Conservation (phyloP, 139 green algal genomes). For the Chlamydomonas urium region DNA sequence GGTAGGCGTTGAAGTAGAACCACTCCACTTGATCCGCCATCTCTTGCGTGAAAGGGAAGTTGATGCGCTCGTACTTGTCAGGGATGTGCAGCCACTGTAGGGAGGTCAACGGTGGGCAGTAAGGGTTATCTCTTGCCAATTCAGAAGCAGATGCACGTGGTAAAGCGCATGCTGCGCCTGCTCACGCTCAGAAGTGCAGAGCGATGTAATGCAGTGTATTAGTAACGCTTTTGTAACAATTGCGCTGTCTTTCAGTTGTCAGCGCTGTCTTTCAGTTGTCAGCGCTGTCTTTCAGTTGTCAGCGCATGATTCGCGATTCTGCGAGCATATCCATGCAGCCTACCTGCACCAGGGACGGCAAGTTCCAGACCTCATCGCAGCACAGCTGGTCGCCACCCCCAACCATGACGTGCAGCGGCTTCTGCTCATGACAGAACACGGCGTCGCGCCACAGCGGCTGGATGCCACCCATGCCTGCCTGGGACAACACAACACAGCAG, state of each 20-base stretch:
- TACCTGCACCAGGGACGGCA: conserved; percentile 14
- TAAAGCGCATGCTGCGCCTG: no score
- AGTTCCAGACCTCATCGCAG: conserved; percentile 40
- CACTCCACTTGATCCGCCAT: conserved; percentile 9
- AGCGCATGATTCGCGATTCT: no score
- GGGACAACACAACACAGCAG: not conserved
- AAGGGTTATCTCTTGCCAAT: no score
- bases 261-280: no score
- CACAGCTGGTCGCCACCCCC: conserved; percentile 56
- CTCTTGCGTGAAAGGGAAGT: conserved; percentile 10
- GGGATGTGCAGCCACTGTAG: conserved; percentile 21
- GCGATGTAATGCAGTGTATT: no score
- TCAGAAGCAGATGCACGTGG: no score
- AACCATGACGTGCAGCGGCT: conserved; percentile 60
- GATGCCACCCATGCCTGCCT: conserved; percentile 12
- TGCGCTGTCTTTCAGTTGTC: no score
- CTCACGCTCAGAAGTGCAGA: no score
- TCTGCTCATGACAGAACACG: conserved; percentile 30
- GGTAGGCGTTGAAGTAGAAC: conserved; percentile 22
- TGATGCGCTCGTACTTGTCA: conserved; percentile 16
- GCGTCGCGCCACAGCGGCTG: conserved; percentile 39
- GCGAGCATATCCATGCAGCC: no score
- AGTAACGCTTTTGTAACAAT: no score
- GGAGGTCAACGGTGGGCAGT: no score
- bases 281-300: no score